These are phyloP conservation scores for Gymnopilus junonius DNA, from an alignment of 768 basidiomycete species.

Conservation along the genomic window DNA sequence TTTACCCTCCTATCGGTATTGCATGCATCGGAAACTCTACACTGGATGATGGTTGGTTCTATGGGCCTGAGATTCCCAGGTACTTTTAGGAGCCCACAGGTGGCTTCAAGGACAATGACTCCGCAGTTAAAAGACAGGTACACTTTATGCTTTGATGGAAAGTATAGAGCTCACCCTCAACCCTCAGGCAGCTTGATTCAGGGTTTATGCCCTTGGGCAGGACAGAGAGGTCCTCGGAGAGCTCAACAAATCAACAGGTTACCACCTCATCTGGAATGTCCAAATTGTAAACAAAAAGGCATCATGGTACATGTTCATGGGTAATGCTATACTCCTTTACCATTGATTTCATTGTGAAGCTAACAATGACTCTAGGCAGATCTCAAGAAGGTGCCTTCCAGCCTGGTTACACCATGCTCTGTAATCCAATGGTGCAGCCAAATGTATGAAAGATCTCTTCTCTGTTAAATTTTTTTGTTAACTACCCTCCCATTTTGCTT, in stretches of 20 bases:
- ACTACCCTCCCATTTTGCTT: not conserved
- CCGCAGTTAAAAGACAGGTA: conserved; percentile 34
- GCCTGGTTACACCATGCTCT: conserved; percentile 19
- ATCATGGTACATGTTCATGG: conserved; percentile 22
- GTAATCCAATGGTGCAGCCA: conserved; percentile 30
- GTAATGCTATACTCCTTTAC: not conserved
- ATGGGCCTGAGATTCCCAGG: conserved; percentile 34
- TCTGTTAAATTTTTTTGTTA: not conserved
- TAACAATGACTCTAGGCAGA: not conserved
- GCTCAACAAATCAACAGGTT: conserved; percentile 25
- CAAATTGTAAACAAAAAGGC: conserved; percentile 39
- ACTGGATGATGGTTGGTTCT: conserved; percentile 18
- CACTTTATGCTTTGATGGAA: not conserved
- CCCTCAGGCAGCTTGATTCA: conserved; percentile 35
- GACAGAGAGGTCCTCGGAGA: conserved; percentile 29
- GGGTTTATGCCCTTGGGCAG: conserved; percentile 32
- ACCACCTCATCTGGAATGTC: conserved; percentile 30
- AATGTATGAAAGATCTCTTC: conserved; percentile 14
- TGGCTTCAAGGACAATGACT: conserved; percentile 16
- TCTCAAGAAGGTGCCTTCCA: conserved; percentile 17
- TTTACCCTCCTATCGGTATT: conserved; percentile 38
- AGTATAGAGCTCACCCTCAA: not conserved
- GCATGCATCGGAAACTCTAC: conserved; percentile 37
- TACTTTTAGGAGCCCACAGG: conserved; percentile 17
- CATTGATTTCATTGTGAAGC: not conserved